Percentiles rank a stretch among this genome's conserved stretches.
phyloP scores from a whole-genome alignment of 2,329 filamentous ascomycete genomes.

The Sporothrix variecibatus region DNA sequence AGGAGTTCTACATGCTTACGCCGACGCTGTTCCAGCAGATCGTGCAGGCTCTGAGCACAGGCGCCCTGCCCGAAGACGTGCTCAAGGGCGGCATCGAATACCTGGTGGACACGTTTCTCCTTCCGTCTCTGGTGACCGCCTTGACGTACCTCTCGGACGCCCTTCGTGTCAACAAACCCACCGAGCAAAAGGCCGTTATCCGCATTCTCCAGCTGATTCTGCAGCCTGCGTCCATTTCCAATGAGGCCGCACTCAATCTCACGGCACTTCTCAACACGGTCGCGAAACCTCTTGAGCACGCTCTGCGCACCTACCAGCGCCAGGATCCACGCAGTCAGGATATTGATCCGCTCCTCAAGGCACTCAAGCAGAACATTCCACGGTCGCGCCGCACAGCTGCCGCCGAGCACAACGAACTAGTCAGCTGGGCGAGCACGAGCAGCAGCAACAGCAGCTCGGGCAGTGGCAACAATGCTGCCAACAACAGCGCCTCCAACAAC shows the following conservation, averaged over 20 bases:
- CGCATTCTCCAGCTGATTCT: constrained; percentile 73
- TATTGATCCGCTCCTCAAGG: constrained; percentile 67
- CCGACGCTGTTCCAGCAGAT: constrained; percentile 77
- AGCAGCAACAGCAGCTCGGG: neutral
- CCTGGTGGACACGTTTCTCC: constrained; percentile 74
- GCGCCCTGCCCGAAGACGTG: constrained; percentile 66
- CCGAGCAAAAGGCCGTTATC: constrained; percentile 68
- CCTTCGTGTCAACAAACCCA: constrained; percentile 64
- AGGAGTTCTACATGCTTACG: constrained; percentile 78
- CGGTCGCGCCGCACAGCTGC: constrained; percentile 63
- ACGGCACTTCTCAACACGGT: constrained; percentile 70
- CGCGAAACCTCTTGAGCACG: constrained; percentile 67
- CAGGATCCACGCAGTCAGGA: constrained; percentile 68
- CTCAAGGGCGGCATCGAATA: constrained; percentile 78
- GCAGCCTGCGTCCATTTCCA: constrained; percentile 68
- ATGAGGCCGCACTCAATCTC: constrained; percentile 71
- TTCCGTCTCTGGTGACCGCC: constrained; percentile 76
- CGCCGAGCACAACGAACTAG: constrained; percentile 66
- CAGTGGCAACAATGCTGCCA: neutral
- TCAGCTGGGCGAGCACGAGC: constrained; percentile 57
- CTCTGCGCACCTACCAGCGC: constrained; percentile 66
- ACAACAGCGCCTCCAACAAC: neutral
- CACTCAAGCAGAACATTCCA: constrained; percentile 61
- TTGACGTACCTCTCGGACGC: constrained; percentile 71
- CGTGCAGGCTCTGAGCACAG: constrained; percentile 67